Base-by-base conservation (phyloP, 331 rosid genomes). In the Pyrus hybrid region DNA sequence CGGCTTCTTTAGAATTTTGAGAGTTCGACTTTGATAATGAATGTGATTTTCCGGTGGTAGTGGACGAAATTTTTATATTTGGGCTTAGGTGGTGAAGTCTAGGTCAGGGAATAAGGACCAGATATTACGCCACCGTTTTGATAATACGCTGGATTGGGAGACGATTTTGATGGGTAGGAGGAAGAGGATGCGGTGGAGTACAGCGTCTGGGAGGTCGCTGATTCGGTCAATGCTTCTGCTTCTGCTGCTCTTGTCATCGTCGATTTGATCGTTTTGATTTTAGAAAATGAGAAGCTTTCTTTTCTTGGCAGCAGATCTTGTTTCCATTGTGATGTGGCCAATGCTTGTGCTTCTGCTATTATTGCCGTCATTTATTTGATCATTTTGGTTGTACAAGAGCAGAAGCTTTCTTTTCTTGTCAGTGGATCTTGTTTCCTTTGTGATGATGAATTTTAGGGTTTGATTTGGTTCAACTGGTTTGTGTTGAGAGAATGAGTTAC, bases 31-130 rank as follows among this genome's bases (percentile, higher is more conserved):
- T 14, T 77, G 43, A 25, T 70, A 79, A 29, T 12, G 82, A 72
- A 68, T 49, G 56, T 7, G 56, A 49, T 49, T 7, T 49, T 16
- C 56, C 56, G 56, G 56, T 49, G n/a, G n/a, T 49, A 2, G 56
- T 49, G 8, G 56, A 49, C 8, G n/a, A 49, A 2, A 49, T 49
- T 49, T 2, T 49, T 7, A 25, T 28, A 13, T 35, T n/a, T 7
- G 84, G 80, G 72, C 60, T 57, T 12, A 77, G 43, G 86, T 83
- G 21, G 89, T 84, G 83, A 93, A 93, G 28, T 91, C 97, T 16
- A 91, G 93, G 77, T 93, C 87, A 1, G 98, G 98, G 20, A 85
- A 82, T 25, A 93, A 83, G 69, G 78, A 80, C 97, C 97, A 93
- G 21, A 93, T 79, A 13, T 73, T 66, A 17, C 82, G 87, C 91